These are phyloP conservation scores for Stachybotrys elegans DNA, from an alignment of 2,329 filamentous ascomycete genomes.

Conservation along the genomic window DNA sequence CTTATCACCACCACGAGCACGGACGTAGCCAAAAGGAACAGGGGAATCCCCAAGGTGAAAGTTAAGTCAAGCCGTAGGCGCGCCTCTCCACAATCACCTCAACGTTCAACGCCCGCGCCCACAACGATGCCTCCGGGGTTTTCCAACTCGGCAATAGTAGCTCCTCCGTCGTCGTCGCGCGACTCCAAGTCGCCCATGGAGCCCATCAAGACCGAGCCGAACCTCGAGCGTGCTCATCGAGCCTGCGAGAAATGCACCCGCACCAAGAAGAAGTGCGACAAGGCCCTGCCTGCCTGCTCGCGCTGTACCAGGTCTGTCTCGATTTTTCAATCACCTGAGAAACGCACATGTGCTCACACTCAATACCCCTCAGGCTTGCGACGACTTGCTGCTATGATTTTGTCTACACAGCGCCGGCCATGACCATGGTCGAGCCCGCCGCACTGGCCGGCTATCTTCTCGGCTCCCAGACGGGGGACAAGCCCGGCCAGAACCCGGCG, in stretches of 20 bases:
- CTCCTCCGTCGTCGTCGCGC: conserved; percentile 20
- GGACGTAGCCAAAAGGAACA: no score
- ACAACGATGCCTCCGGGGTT: no score
- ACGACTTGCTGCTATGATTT: conserved; percentile 30
- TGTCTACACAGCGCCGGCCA: conserved; percentile 28
- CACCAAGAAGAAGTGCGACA: conserved; percentile 34
- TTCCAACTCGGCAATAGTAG: no score
- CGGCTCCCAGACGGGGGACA: conserved; percentile 15
- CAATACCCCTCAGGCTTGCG: conserved; percentile 16
- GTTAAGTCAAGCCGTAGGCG: no score
- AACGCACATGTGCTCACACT: no score
- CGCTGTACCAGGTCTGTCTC: conserved; percentile 25
- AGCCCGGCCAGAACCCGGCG: background rate
- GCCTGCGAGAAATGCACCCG: conserved; percentile 32
- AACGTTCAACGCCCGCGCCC: no score
- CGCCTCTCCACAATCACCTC: no score
- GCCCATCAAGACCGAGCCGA: no score
- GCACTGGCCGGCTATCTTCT: conserved; percentile 15
- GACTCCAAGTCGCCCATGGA: conserved; percentile 25
- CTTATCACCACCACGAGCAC: no score
- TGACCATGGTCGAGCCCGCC: conserved; percentile 21
- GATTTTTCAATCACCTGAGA: no score
- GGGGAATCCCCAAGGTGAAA: no score
- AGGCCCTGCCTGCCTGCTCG: conserved; percentile 28
- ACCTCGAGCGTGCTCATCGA: conserved; percentile 27